phyloP scores from a whole-genome alignment of 768 basidiomycete genomes.

The Serendipita sp. region DNA sequence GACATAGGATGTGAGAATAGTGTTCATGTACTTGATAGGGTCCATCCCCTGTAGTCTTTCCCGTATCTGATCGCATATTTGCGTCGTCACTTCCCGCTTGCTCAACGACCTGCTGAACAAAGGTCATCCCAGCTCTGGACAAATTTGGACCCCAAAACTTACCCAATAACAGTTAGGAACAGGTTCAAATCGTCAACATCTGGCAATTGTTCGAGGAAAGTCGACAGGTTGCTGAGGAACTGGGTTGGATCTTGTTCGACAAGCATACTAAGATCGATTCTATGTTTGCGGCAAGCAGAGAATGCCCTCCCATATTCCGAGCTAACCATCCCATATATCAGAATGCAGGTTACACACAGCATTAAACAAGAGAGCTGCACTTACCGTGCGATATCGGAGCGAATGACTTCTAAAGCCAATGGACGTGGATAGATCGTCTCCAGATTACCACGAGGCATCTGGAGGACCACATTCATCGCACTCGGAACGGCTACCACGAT shows the following conservation, averaged over 20 bases:
- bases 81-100: constrained; percentile 29
- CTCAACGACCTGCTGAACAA: not conserved
- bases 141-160: constrained; percentile 16
- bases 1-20: constrained; percentile 82
- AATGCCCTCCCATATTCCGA: constrained; percentile 76
- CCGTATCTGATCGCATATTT: constrained; percentile 65
- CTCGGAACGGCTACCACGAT: constrained; percentile 83
- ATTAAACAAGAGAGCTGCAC: constrained; percentile 18
- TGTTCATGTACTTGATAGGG: constrained; percentile 69
- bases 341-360: not conserved
- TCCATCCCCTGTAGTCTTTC: constrained; percentile 54
- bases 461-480: constrained; percentile 76
- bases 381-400: constrained; percentile 57
- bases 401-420: constrained; percentile 73
- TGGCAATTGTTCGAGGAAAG: constrained; percentile 70
- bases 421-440: constrained; percentile 92
- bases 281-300: constrained; percentile 78
- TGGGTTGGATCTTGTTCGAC: constrained; percentile 59
- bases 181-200: constrained; percentile 89
- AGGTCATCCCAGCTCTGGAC: not conserved
- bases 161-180: constrained; percentile 80
- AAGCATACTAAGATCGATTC: constrained; percentile 81
- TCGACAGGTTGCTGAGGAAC: constrained; percentile 38
- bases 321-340: too few species aligned
- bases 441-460: constrained; percentile 95